These are phyloP conservation scores for Chlamydomonas sp. DNA, from an alignment of 139 green algal species.

Conservation along the genomic window DNA sequence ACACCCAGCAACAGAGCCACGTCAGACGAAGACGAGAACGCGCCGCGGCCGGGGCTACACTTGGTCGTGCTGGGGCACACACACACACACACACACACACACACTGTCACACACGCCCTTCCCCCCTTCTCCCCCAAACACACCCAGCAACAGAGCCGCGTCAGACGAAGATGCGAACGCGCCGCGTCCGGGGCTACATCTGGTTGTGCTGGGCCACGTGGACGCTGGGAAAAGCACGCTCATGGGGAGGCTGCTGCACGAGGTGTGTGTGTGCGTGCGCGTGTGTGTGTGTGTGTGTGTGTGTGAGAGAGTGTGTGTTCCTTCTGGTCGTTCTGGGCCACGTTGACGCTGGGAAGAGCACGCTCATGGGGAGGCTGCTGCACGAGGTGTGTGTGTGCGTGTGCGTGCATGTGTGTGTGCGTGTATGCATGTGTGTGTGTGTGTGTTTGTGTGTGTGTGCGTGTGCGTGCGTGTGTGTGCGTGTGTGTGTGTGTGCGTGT, in stretches of 20 bases:
- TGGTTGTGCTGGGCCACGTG: constrained; percentile 93
- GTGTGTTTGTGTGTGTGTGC: too few relatives aligned
- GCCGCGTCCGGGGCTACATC: constrained; percentile 44
- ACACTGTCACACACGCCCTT: too few relatives aligned
- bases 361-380: constrained; percentile 89
- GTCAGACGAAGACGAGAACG: neutral
- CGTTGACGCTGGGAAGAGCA: constrained; percentile 95
- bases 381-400: constrained; percentile 23
- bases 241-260: constrained; percentile 84
- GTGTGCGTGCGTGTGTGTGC: neutral
- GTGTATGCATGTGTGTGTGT: neutral
- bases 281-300: too few relatives aligned
- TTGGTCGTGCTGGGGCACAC: neutral
- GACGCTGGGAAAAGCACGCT: constrained; percentile 93
- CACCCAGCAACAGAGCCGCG: neutral
- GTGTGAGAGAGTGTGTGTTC: too few relatives aligned
- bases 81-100: neutral
- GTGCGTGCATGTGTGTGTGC: neutral
- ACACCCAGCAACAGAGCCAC: neutral
- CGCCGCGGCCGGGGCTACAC: constrained; percentile 42
- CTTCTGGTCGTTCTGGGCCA: constrained; percentile 89
- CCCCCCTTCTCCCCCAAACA: too few relatives aligned
- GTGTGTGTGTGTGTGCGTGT: neutral
- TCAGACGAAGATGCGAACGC: neutral
- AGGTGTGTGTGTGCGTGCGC: constrained; percentile 45